These are phyloP conservation scores for Trichosporon asahii DNA, from an alignment of 1,284 basidiomycete species.

Conservation along the genomic window DNA sequence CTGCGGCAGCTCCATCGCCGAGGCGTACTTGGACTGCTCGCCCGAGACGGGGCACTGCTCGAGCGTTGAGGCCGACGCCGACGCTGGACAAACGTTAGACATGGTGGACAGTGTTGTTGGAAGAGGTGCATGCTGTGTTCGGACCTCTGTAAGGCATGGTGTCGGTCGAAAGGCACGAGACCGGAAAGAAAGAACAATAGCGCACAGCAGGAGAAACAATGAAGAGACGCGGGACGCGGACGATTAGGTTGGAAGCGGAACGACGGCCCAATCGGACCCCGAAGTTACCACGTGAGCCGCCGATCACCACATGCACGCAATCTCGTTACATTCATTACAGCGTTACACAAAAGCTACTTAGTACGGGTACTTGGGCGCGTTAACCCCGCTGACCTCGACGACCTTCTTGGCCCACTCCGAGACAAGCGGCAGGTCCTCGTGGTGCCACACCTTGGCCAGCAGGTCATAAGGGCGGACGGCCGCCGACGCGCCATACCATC, in stretches of 20 bases:
- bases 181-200: not conserved
- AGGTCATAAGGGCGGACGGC: constrained; percentile 9
- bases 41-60: not conserved
- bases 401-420: constrained; percentile 11
- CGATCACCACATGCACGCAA: not conserved
- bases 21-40: not conserved
- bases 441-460: constrained; percentile 10
- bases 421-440: constrained; percentile 17
- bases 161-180: no score
- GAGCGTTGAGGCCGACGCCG: not conserved
- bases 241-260: not conserved
- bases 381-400: constrained; percentile 4
- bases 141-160: not conserved
- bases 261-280: not conserved
- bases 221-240: not conserved
- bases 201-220: not conserved
- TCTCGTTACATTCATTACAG: not conserved
- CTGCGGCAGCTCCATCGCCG: not conserved
- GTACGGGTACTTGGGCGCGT: constrained; percentile 7
- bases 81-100: not conserved
- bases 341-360: not conserved
- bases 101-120: not conserved
- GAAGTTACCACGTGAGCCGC: not conserved
- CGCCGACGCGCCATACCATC: constrained; percentile 19
- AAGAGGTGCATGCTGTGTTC: not conserved